Evolutionary conservation across 148 eudicot genomes (phyloP).

Genomic region (Arctostaphylos glauca): DNA sequence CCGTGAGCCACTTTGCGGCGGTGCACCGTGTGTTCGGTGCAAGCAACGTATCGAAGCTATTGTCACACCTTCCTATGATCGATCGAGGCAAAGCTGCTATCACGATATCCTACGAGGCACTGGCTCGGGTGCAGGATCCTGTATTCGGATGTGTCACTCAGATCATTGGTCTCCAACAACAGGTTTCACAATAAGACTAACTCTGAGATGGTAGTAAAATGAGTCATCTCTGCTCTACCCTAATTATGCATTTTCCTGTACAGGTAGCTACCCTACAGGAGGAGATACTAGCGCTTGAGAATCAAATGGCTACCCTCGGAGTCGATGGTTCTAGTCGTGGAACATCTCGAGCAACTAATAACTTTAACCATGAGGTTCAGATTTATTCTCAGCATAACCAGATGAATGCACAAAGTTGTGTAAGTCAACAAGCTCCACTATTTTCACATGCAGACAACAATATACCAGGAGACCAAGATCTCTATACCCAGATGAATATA

Average conservation of each 20-base stretch:
- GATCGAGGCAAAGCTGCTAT: conserved; percentile 59
- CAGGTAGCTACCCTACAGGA: conserved; percentile 71
- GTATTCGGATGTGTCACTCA: conserved; percentile 76
- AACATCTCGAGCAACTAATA: conserved; percentile 19
- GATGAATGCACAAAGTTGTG: conserved; percentile 1
- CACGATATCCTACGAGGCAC: conserved; percentile 65
- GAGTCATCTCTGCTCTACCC: neutral
- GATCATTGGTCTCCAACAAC: conserved; percentile 68
- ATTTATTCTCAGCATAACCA: conserved; percentile 11
- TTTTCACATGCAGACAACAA: neutral
- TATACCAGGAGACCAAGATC: neutral
- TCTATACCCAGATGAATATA: conserved; percentile 11
- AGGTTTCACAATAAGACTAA: conserved; percentile 36
- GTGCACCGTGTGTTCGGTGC: conserved; percentile 91
- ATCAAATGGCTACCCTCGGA: conserved; percentile 38
- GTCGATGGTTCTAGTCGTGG: conserved; percentile 16
- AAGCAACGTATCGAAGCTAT: conserved; percentile 67
- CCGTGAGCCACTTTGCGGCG: conserved; percentile 55
- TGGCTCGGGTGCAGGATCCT: conserved; percentile 75
- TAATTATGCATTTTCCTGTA: neutral
- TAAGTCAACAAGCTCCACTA: neutral
- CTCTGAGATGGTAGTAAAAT: neutral
- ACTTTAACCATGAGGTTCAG: conserved; percentile 15
- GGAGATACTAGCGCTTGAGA: conserved; percentile 54
- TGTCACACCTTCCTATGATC: conserved; percentile 53